phyloP scores from a whole-genome alignment of 352 stramenopile genomes.

The Phytophthora pluvialis region DNA sequence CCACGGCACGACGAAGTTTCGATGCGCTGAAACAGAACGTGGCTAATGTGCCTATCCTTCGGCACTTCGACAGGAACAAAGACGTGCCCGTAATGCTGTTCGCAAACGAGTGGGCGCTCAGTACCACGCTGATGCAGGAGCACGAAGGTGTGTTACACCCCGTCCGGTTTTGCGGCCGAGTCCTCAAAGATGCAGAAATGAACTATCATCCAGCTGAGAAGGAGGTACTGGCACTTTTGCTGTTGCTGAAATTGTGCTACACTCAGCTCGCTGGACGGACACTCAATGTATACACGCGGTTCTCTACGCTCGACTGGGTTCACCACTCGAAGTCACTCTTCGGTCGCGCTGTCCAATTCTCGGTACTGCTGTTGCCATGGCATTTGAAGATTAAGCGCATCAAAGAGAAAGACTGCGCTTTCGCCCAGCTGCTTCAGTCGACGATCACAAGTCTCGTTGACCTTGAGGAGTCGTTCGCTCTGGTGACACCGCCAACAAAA shows the following conservation, averaged over 20 bases:
- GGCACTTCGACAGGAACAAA: conserved; percentile 7
- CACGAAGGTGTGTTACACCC: conserved; percentile 16
- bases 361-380: conserved; percentile 21
- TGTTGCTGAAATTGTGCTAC: conserved; percentile 12
- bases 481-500: conserved; percentile 1
- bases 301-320: conserved; percentile 33
- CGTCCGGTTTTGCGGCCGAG: conserved; percentile 10
- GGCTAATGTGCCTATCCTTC: conserved; percentile 2
- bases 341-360: conserved; percentile 14
- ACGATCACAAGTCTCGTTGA: conserved; percentile 12
- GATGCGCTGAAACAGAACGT: conserved; percentile 22
- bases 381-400: neutral
- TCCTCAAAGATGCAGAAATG: conserved; percentile 11
- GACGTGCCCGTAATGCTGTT: conserved; percentile 25
- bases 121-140: conserved; percentile 16
- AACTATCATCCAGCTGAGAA: conserved; percentile 26
- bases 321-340: conserved; percentile 20
- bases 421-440: conserved; percentile 9
- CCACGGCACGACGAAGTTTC: conserved; percentile 12
- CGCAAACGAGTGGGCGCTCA: conserved; percentile 30
- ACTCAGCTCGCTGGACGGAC: neutral
- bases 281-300: conserved; percentile 21
- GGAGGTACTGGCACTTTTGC: conserved; percentile 18
- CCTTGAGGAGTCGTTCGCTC: conserved; percentile 5
- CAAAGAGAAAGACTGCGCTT: neutral